A percentile compares a stretch with the other conserved stretches of the same genome.
phyloP scores from a whole-genome alignment of 768 basidiomycete genomes.

The Pisolithus marmoratus region DNA sequence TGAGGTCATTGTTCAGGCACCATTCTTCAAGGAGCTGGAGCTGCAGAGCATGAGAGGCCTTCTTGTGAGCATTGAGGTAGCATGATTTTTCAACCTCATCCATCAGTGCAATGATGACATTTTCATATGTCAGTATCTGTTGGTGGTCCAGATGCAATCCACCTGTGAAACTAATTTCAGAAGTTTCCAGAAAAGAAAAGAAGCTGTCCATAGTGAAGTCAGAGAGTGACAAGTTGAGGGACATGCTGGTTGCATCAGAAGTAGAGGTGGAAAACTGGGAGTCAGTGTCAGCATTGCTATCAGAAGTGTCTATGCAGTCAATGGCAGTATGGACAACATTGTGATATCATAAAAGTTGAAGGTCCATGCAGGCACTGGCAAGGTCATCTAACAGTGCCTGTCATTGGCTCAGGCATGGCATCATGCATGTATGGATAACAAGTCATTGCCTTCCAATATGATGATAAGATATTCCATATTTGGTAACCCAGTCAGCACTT shows the following conservation, averaged over 20 bases:
- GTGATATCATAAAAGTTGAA: too few species aligned
- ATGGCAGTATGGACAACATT: neutral
- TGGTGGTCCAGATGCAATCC: neutral
- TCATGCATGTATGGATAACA: too few species aligned
- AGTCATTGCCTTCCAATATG: too few species aligned
- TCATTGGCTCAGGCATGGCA: too few species aligned
- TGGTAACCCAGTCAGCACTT: too few species aligned
- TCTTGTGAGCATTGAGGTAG: too few species aligned
- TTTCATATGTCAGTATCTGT: neutral
- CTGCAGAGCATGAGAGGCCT: too few species aligned
- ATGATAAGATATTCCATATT: too few species aligned
- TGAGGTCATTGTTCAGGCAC: conserved; percentile 5
- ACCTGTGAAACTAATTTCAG: neutral
- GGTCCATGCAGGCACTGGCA: too few species aligned
- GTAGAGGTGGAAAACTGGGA: neutral
- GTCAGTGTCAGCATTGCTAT: too few species aligned
- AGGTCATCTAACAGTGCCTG: too few species aligned
- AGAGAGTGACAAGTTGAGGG: neutral
- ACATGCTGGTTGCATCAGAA: neutral
- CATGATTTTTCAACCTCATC: neutral
- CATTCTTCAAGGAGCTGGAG: neutral
- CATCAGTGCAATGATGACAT: neutral
- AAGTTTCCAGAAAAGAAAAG: neutral
- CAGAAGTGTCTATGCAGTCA: neutral
- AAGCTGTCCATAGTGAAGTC: neutral